These are phyloP conservation scores for Beauveria australis DNA, from an alignment of 2,329 filamentous ascomycete species.

Conservation along the genomic window DNA sequence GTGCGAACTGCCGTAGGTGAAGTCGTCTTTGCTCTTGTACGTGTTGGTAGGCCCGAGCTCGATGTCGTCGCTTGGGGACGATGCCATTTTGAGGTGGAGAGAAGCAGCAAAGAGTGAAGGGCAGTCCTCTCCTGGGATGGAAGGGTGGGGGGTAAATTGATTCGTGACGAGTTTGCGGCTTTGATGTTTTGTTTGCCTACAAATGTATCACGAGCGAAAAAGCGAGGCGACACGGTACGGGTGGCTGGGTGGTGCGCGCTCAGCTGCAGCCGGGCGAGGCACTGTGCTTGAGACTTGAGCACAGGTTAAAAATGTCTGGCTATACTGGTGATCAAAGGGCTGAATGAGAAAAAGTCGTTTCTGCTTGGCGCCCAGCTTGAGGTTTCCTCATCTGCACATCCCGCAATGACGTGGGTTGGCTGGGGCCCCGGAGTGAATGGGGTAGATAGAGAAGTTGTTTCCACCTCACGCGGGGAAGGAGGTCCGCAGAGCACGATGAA, in stretches of 20 bases:
- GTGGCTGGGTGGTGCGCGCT: not conserved
- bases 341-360: not conserved
- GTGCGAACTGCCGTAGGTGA: conserved; percentile 40
- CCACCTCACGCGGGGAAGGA: not conserved
- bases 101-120: not conserved
- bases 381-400: not conserved
- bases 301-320: not conserved
- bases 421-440: not conserved
- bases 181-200: conserved; percentile 8
- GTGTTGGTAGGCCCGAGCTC: conserved; percentile 50
- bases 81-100: conserved; percentile 25
- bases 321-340: not conserved
- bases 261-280: not conserved
- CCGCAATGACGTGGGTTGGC: conserved; percentile 1
- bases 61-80: conserved; percentile 29
- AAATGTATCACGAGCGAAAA: conserved; percentile 6
- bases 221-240: not conserved
- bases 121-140: too few species aligned
- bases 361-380: not conserved
- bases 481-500: not conserved
- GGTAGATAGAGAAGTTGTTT: not conserved
- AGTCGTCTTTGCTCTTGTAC: conserved; percentile 51
- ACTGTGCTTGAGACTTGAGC: not conserved
- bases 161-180: not conserved
- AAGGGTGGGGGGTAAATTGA: not conserved